Conservation (phyloP, 1,139 yeast species). For the Suhomyces terraborum region DNA sequence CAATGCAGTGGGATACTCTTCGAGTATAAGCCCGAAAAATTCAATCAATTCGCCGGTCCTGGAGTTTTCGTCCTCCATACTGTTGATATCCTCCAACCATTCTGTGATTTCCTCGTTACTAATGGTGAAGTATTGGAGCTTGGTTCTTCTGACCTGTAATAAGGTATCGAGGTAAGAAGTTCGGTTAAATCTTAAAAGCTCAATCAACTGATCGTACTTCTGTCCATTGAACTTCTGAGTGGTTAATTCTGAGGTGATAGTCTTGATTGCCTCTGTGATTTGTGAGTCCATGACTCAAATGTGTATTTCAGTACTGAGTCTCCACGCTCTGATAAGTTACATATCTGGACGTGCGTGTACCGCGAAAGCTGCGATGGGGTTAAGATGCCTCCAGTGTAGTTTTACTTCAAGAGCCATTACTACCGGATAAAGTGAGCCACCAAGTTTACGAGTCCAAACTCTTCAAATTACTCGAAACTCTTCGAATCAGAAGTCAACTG, state of each 20-base stretch:
- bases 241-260: constrained; percentile 6
- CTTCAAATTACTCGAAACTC: no score
- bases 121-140: constrained; percentile 25
- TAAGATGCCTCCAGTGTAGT: background rate
- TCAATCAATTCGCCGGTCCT: constrained; percentile 17
- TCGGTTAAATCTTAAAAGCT: constrained; percentile 8
- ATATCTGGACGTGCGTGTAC: constrained; percentile 3
- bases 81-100: constrained; percentile 29
- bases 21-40: constrained; percentile 21
- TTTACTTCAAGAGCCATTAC: background rate
- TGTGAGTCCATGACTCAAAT: constrained; percentile 4
- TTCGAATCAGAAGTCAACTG: no score
- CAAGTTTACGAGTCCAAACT: background rate
- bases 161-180: constrained; percentile 1
- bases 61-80: constrained; percentile 18
- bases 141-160: constrained; percentile 15
- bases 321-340: no score
- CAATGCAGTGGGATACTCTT: constrained; percentile 18
- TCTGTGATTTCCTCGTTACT: constrained; percentile 27
- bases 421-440: background rate
- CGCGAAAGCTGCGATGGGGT: constrained; percentile 3
- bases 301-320: no score
- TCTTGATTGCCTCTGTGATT: background rate
- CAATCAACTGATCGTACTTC: constrained; percentile 21
- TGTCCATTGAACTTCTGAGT: constrained; percentile 19